Evolutionary conservation across 2,329 filamentous ascomycete genomes (phyloP).

Genomic region (Cladosporium sp.): DNA sequence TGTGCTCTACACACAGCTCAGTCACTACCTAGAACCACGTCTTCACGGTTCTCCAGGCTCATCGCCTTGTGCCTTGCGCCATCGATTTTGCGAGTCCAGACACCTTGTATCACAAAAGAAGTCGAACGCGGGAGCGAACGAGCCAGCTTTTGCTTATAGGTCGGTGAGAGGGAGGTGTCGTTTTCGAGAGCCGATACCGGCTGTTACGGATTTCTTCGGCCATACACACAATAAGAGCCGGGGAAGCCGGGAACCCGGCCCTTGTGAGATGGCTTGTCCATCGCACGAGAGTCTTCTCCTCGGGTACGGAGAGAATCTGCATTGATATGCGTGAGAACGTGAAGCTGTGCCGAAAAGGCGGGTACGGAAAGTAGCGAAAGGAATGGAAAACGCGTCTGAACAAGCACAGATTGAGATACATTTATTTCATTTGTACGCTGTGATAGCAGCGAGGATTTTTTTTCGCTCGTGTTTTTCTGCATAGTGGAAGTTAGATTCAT

Average conservation of each 20-base stretch:
- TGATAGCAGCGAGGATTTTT: too few species aligned
- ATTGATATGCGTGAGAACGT: constrained; percentile 5
- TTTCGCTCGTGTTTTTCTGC: too few species aligned
- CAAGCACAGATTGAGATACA: too few species aligned
- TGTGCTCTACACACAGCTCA: constrained; percentile 1
- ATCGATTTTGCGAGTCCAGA: constrained; percentile 13
- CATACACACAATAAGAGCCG: constrained; percentile 11
- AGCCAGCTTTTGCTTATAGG: constrained; percentile 12
- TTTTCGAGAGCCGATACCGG: constrained; percentile 4
- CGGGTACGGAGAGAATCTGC: constrained; percentile 12
- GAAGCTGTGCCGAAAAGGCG: constrained; percentile 8
- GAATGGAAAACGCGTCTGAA: too few species aligned
- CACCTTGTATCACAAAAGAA: constrained; percentile 4
- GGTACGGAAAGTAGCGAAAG: too few species aligned
- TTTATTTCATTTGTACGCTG: too few species aligned
- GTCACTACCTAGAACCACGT: constrained; percentile 13
- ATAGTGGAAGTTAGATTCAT: too few species aligned
- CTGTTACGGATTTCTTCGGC: constrained; percentile 11
- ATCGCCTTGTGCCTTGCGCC: constrained; percentile 3
- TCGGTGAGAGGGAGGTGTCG: not conserved
- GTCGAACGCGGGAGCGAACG: not conserved
- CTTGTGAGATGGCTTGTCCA: constrained; percentile 6
- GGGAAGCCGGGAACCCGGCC: constrained; percentile 11
- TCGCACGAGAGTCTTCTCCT: constrained; percentile 10
- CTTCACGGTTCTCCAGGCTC: constrained; percentile 4